Evolutionary conservation across 176 grass and related monocot species (phyloP), one percentile per base, ranked within the genome.

Genomic region (Avena eriantha): DNA sequence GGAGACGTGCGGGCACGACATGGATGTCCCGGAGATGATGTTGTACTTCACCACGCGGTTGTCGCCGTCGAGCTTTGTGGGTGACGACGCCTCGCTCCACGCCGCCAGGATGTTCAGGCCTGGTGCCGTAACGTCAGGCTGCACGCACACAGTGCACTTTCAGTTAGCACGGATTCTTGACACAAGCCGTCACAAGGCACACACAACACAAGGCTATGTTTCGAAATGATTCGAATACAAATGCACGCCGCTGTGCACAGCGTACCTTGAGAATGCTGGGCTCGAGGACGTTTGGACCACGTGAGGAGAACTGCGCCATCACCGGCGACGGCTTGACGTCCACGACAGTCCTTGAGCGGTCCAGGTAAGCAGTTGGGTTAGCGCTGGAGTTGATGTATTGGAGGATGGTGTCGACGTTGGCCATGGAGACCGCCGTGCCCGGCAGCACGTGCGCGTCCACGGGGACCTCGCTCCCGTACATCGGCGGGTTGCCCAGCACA

Each of bases 61-160:
- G 68, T 99, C 97, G 45, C 80, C 88, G 34, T 90, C 92, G 35
- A 99, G 92, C 84, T 99, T 99, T 31, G 97, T 99, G 41, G 94
- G 94, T 0, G 97, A 85, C 45, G 97, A 96, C 18, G 89, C 89
- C 90, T 94, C 89, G 80, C 97, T 98, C 97, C 97, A 96, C 35
- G 97, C 94, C 51, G 97, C 97, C 69, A 99, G 90, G 69, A 99
- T 96, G 89, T 99, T 99, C 76, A 99, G 88, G 12, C 94, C 97
- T 0, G 97, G 97, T 7, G 92, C 92, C 59, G 92, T 94, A 9
- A 99, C 85, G 76, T 99, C 97, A 11, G 97, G 97, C 97, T 98
- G 84, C 55, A 46, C 24, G 26, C 9, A 45, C 6, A 21, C 73
- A 49, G 1, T 4, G 3, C 48, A 17, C 5, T 33, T 75, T 48